Evolutionary conservation across 768 basidiomycete species (phyloP), one percentile per base, ranked within the genome.

Genomic region (Holtermanniella nyarrowii): DNA sequence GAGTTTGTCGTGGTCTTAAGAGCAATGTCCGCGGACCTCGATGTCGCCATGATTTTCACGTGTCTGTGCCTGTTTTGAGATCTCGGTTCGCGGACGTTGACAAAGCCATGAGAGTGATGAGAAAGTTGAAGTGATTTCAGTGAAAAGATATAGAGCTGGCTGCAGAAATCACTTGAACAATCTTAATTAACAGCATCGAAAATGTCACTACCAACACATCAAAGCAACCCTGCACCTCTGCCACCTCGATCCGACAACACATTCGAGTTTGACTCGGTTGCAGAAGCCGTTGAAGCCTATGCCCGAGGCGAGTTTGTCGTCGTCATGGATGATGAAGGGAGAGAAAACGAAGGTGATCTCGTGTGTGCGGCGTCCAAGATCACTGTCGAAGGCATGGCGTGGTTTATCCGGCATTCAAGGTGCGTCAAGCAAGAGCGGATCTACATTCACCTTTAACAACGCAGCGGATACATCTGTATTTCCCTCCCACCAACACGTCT

Each of bases 321-420:
- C 1, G 95, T 97, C 4, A 89, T 96, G 85, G 95, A 99, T 70
- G 93, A 97, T 72, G 87, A 95, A 73, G 77, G 77, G 57, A 77
- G 95, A 54, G 95, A 99, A 74, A 99, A 99, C 69, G 95, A 99
- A 69, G 93, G 95, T 1, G 95, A 99, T 71, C 74, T 99, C 52
- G 88, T 96, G 66, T 84, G 89, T 64, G 82, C 93, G 13, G 95
- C 82, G 2, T 77, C 77, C 22, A 79, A 82, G 47, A 82, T 87
- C 59, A 88, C 90, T 37, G 87, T 88, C 1, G 87, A 96, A 72
- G 87, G 90, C 66, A 97, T 99, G 95, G 93, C 95, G 0, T 99
- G 88, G 88, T 85, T 99, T 80, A 90, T 99, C 69, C 85, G 85
- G 66, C 83, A 91, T 69, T 88, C 89, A 0, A 95, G 89, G 93